phyloP scores from a whole-genome alignment of 371 early-diverging fungal species.

The Mortierella sp. region DNA sequence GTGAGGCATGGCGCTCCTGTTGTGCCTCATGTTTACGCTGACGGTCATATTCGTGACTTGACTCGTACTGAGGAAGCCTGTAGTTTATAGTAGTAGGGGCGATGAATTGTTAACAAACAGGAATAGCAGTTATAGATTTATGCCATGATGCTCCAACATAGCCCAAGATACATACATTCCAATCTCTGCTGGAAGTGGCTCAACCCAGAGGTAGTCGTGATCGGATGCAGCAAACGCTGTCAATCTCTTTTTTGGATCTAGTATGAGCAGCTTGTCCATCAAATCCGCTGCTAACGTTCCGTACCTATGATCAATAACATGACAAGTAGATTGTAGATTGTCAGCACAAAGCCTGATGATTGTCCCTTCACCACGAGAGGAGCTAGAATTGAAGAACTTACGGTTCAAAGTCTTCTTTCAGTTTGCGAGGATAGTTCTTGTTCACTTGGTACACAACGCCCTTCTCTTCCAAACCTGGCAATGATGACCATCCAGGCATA shows the following conservation, averaged over 20 bases:
- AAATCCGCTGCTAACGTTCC: slow-evolving; percentile 77
- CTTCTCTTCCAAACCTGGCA: slow-evolving; percentile 72
- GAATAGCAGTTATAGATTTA: neutral
- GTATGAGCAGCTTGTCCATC: slow-evolving; percentile 78
- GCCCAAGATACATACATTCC: slow-evolving; percentile 59
- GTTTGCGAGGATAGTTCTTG: slow-evolving; percentile 59
- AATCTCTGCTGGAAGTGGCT: slow-evolving; percentile 72
- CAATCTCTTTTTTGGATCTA: slow-evolving; percentile 81
- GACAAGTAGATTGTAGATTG: too few relatives aligned
- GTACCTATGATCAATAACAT: slow-evolving; percentile 24
- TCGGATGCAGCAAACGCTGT: slow-evolving; percentile 83
- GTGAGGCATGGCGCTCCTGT: slow-evolving; percentile 30
- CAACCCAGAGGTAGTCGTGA: slow-evolving; percentile 77
- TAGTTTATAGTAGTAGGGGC: neutral
- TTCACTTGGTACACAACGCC: slow-evolving; percentile 45
- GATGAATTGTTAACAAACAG: neutral
- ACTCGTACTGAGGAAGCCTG: slow-evolving; percentile 72
- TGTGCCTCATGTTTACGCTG: slow-evolving; percentile 40
- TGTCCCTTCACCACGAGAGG: too few relatives aligned
- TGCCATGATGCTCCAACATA: neutral
- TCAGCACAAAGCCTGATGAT: too few relatives aligned
- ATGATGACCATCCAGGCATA: slow-evolving; percentile 77
- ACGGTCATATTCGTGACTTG: slow-evolving; percentile 70
- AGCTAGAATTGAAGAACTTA: slow-evolving; percentile 6
- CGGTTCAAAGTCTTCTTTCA: slow-evolving; percentile 68